phyloP scores from a whole-genome alignment of 768 basidiomycete species.

The Neoboletus subvelutipes region DNA sequence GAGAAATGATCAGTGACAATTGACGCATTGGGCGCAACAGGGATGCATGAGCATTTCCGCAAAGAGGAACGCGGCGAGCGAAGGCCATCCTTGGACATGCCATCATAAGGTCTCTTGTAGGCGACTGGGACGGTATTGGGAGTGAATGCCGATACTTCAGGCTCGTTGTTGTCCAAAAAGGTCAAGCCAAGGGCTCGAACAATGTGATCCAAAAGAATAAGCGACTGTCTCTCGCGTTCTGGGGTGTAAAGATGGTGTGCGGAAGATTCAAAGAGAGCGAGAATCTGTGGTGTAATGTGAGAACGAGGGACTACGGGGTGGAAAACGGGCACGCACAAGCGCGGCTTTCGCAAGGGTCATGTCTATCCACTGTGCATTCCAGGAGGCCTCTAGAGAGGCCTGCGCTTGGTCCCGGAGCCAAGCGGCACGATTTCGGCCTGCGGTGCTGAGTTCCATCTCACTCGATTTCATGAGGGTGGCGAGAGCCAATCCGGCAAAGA shows the following conservation, averaged over 20 bases:
- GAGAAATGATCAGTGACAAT: conserved; percentile 36
- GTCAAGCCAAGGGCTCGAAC: conserved; percentile 57
- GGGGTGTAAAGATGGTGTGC: conserved; percentile 65
- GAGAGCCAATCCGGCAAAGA: conserved; percentile 67
- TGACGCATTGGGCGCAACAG: conserved; percentile 35
- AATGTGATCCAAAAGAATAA: conserved; percentile 63
- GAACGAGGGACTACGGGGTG: background rate
- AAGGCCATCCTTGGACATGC: conserved; percentile 26
- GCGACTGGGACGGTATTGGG: conserved; percentile 52
- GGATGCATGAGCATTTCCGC: conserved; percentile 49
- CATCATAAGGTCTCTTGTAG: conserved; percentile 30
- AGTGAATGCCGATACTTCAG: conserved; percentile 51
- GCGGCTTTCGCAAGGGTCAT: conserved; percentile 71
- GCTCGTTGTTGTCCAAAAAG: conserved; percentile 55
- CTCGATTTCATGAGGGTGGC: conserved; percentile 73
- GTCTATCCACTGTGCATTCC: conserved; percentile 54
- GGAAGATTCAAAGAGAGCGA: conserved; percentile 76
- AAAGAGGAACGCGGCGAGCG: conserved; percentile 28
- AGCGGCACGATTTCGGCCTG: conserved; percentile 58
- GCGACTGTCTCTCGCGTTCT: conserved; percentile 50
- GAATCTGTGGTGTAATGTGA: conserved; percentile 46
- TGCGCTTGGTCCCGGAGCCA: conserved; percentile 59
- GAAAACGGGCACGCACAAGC: conserved; percentile 42
- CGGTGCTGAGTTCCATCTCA: conserved; percentile 53
- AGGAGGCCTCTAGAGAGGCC: conserved; percentile 49